Percentiles rank a stretch among this genome's conserved stretches.
phyloP scores from a whole-genome alignment of 192 early-diverging fungal genomes.

The Obelidium mucronatum region DNA sequence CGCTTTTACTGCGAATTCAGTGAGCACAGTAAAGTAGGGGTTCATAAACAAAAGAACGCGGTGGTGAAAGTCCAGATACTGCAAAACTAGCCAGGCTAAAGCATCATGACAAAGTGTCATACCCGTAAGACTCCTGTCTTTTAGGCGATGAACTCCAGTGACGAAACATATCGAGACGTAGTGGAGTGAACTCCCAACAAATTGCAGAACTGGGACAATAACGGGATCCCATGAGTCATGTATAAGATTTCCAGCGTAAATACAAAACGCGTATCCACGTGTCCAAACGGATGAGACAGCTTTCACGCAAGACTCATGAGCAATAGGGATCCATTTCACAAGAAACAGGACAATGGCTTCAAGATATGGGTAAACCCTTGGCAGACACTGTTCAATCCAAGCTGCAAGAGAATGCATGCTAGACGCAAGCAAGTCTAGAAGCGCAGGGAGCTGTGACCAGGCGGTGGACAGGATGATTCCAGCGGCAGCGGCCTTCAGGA shows the following conservation, averaged over 20 bases:
- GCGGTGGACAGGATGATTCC: neutral
- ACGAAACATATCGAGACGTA: neutral
- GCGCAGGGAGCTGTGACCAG: neutral
- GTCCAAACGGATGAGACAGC: neutral
- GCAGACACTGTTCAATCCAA: neutral
- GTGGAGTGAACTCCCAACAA: neutral
- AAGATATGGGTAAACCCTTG: conserved; percentile 4
- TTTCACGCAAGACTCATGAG: neutral
- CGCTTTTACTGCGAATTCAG: too few species aligned
- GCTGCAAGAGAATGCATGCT: neutral
- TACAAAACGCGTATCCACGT: neutral
- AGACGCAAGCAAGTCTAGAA: neutral
- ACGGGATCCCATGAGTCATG: conserved; percentile 34
- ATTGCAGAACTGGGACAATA: conserved; percentile 22
- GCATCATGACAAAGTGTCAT: neutral
- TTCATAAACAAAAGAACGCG: too few species aligned
- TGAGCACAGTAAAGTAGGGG: too few species aligned
- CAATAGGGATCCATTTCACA: conserved; percentile 6
- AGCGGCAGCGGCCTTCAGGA: neutral
- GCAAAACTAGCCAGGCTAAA: neutral
- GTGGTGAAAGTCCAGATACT: neutral
- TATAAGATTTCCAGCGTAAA: neutral
- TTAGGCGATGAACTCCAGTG: neutral
- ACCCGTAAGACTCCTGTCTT: neutral
- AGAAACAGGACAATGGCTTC: neutral